Evolutionary conservation across 2,329 filamentous ascomycete species (phyloP), one percentile per base, ranked within the genome.

Genomic region (Aschersonia sp.): DNA sequence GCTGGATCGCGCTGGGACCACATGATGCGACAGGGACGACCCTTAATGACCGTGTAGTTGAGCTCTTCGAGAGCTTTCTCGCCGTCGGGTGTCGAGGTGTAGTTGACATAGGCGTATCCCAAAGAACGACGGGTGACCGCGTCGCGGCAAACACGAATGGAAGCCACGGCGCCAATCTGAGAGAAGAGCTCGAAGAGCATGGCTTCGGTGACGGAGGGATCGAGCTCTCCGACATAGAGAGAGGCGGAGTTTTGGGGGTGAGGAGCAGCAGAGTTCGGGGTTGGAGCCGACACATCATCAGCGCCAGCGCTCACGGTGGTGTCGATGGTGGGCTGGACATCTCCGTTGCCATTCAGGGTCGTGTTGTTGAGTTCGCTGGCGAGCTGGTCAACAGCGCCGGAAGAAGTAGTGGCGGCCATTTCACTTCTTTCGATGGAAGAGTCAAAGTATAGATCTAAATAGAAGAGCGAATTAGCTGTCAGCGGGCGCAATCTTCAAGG

Each of bases 151-250:
- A 98, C 92, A 79, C 92, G 92, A 69, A 98, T 98, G 52, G 92
- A 98, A 56, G 92, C 92, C 61, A 98, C 92, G 62, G 94, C 90
- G 59, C 92, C 92, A 64, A 98, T 98, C 71, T 94, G 92, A 51
- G 92, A 97, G 79, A 98, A 98, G 54, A 98, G 86, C 81, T 98
- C 92, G 71, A 97, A 98, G 62, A 98, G 88, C 92, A 98, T 98
- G 58, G 92, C 92, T 79, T 98, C 92, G 55, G 92, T 98, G 67
- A 98, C 92, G 52, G 87, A 92, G 59, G 87, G 81, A 68, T 98
- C 92, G 60, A 98, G 87, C 76, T 98, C 92, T 68, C 92, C 92
- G 58, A 98, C 92, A 68, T 98, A 98, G 66, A 98, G 87, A 50
- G 92, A 98, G 55, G 92, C 92, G 47, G 92, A 97, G 68, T 94